Conservation (phyloP, 257 asterid species). For the Ligustrum vulgare region DNA sequence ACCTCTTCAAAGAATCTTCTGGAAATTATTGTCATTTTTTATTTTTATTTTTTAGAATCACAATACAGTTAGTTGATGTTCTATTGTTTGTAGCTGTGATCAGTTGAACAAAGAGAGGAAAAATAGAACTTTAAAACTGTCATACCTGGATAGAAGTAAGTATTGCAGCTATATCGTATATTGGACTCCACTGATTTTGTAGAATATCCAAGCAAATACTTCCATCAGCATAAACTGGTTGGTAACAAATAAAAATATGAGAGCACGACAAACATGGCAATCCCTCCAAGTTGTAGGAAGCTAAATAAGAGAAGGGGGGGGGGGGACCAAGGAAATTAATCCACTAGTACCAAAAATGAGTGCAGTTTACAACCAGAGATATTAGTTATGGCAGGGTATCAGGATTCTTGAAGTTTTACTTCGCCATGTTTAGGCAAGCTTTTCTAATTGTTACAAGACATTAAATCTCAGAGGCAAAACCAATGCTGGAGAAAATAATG, state of each 20-base stretch:
- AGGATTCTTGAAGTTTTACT: not conserved
- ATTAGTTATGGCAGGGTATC: not conserved
- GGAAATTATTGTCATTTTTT: not conserved
- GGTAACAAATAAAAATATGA: conserved; percentile 10
- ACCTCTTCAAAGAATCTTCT: not conserved
- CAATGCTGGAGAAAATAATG: not conserved
- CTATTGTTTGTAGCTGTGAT: not conserved
- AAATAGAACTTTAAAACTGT: not conserved
- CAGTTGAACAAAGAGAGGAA: conserved; percentile 1
- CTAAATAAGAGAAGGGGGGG: no score
- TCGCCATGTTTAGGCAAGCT: not conserved
- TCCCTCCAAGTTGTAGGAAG: not conserved
- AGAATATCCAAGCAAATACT: conserved; percentile 90
- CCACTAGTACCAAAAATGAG: not conserved
- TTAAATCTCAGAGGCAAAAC: not conserved
- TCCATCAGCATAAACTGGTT: conserved; percentile 89
- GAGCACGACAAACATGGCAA: conserved; percentile 4
- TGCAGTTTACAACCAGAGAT: not conserved
- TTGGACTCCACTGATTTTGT: conserved; percentile 97
- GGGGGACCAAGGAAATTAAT: not conserved
- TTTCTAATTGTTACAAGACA: not conserved
- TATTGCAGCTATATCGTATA: conserved; percentile 91
- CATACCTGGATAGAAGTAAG: conserved; percentile 91
- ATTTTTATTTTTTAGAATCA: not conserved
- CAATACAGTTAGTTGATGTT: not conserved